phyloP scores from a whole-genome alignment of 2,329 filamentous ascomycete species.

The Alternaria incomplexa region DNA sequence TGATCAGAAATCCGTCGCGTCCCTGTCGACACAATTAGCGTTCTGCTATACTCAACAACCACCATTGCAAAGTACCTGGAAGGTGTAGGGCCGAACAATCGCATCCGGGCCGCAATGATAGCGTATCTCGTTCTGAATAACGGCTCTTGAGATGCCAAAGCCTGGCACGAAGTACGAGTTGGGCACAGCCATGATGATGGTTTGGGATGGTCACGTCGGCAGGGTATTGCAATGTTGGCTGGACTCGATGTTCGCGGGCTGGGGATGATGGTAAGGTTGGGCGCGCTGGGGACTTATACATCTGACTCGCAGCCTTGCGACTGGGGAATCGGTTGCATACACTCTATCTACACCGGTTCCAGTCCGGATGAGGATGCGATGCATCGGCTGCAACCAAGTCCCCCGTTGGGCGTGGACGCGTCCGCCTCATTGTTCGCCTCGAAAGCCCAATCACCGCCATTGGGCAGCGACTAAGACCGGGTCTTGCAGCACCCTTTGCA shows the following conservation, averaged over 20 bases:
- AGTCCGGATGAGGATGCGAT: conserved; percentile 9
- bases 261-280: conserved; percentile 23
- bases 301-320: conserved; percentile 8
- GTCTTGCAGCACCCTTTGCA: conserved; percentile 17
- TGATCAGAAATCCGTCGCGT: conserved; percentile 52
- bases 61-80: conserved; percentile 39
- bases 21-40: conserved; percentile 39
- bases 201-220: conserved; percentile 1
- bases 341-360: conserved; percentile 18
- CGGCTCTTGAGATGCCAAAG: conserved; percentile 51
- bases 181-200: conserved; percentile 30
- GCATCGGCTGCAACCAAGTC: conserved; percentile 8
- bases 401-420: conserved; percentile 34
- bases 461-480: conserved; percentile 33
- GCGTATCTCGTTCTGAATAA: conserved; percentile 53
- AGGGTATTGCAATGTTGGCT: conserved; percentile 15
- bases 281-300: conserved; percentile 31
- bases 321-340: conserved; percentile 9
- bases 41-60: conserved; percentile 5
- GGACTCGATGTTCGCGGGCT: conserved; percentile 16
- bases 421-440: conserved; percentile 39
- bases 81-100: conserved; percentile 52
- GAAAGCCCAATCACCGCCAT: conserved; percentile 33
- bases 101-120: conserved; percentile 53
- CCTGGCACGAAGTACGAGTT: conserved; percentile 53